A percentile compares a stretch with the other conserved stretches of the same genome.
Evolutionary conservation across 2,329 filamentous ascomycete species (phyloP).

Genomic region (Epicoccum sorghinum): DNA sequence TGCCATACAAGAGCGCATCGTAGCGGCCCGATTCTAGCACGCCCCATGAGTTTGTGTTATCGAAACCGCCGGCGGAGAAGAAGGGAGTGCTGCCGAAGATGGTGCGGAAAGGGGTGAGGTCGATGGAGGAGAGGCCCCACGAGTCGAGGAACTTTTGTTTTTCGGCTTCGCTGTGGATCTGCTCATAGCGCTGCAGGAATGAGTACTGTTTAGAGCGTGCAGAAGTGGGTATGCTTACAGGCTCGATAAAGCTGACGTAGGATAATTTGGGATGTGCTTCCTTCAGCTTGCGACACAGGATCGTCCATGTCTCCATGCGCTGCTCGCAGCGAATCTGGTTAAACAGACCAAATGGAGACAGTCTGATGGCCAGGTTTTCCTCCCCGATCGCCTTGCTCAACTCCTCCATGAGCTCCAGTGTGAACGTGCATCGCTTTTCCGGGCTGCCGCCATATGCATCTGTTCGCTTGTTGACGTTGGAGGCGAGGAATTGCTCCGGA

Average conservation of each 20-base stretch:
- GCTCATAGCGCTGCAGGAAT: constrained; percentile 52
- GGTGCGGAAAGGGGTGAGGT: constrained; percentile 55
- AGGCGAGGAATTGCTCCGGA: constrained; percentile 58
- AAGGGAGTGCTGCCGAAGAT: constrained; percentile 62
- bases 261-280: constrained; percentile 51
- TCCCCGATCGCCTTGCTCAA: constrained; percentile 33
- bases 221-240: constrained; percentile 30
- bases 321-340: constrained; percentile 59
- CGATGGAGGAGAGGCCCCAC: constrained; percentile 55
- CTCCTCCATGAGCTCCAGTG: constrained; percentile 55
- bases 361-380: constrained; percentile 34
- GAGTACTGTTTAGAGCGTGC: constrained; percentile 36
- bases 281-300: constrained; percentile 59
- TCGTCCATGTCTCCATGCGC: constrained; percentile 60
- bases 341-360: constrained; percentile 54
- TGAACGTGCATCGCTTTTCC: constrained; percentile 60
- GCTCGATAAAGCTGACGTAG: constrained; percentile 64
- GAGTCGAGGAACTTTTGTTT: constrained; percentile 57
- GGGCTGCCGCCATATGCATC: constrained; percentile 58
- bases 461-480: constrained; percentile 55
- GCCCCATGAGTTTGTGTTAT: constrained; percentile 57
- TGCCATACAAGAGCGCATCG: constrained; percentile 50
- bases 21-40: constrained; percentile 50
- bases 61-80: constrained; percentile 61
- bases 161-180: constrained; percentile 56